Evolutionary conservation across 345 rosid species (phyloP), one percentile per base, ranked within the genome.

Genomic region (Hibiscus trionum): DNA sequence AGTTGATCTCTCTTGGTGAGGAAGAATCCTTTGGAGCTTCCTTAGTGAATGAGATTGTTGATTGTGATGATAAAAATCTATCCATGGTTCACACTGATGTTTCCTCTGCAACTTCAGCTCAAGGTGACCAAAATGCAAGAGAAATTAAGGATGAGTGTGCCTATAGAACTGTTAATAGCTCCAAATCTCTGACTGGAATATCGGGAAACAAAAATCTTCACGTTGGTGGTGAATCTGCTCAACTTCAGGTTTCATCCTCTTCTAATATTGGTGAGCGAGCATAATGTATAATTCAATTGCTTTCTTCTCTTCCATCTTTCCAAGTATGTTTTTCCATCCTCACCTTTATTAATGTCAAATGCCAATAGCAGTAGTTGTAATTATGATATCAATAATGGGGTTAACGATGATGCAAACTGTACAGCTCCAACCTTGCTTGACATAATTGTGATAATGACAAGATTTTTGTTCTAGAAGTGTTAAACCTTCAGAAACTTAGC

Each of bases 21-120:
- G 31, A 62, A 50, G 60, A 62, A 19, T 35, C 39, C 7, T 35
- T 35, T 35, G 39, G 7, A 35, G 39, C 39, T 35, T 35, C 39
- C 39, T 35, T 35, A 35, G 39, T 35, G 39, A 35, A 35, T 35
- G 39, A 35, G 39, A 71, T 77, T 14, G 64, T 50, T 49, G 52
- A 61, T 74, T 50, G 66, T 75, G 39, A 55, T 71, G 15, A 53
- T 59, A 44, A 78, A 44, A 53, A 14, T 66, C 29, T 63, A 44
- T 15, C 46, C 47, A 66, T 66, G 42, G 46, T 61, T 73, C 16
- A 3, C 16, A 31, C 61, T 69, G 73, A 71, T 58, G 44, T 35
- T 67, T 57, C 75, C 70, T 59, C 76, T 58, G 58, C 73, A 52
- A 74, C 77, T 63, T 66, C 74, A 42, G 57, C 11, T 74, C 63